Evolutionary conservation across 345 rosid species (phyloP), one percentile per base, ranked within the genome.

Genomic region (Gossypium ekmanianum): DNA sequence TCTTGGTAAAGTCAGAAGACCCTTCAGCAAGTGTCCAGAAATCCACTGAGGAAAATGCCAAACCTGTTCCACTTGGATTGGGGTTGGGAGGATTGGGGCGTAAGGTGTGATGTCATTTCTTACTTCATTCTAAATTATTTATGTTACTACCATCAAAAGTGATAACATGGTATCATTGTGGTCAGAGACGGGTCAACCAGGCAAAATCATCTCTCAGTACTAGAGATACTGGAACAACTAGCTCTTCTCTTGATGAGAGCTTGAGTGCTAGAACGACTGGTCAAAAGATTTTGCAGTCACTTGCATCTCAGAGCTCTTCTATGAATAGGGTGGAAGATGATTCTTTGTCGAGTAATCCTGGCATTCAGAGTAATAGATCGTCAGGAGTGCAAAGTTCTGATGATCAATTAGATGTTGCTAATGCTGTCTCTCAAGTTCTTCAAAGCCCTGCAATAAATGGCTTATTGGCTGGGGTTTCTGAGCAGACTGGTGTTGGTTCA

Each of bases 31-130:
- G 75, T 74, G 76, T 76, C 75, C 51, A 76, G n/a, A 84, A 83
- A 77, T 80, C 84, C 71, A 50, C 83, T 73, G 84, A 81, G 79
- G 85, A 83, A 52, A 76, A 63, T 75, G 67, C 81, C 52, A 79
- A 84, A 61, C 63, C 85, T 68, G 84, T 79, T 14, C 98, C 99
- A 34, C 90, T 91, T 80, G 99, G 99, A 72, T 85, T 95, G 83
- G 98, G 97, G 70, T 77, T 91, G 74, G 95, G 94, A 24, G 76
- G 90, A 79, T 83, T 95, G 85, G 96, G 90, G 45, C 88, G 88
- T 57, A 95, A 90, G 98, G 98, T 94, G 74, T 52, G 77, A 18
- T n/a, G 45, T 44, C 18, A 57, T 24, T 29, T 68, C 68, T 26
- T 45, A 29, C 75, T 74, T 68, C 4, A 17, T 6, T 77, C 47